Evolutionary conservation across 352 stramenopile species (phyloP).

Genomic region (Globisporangium parvum): DNA sequence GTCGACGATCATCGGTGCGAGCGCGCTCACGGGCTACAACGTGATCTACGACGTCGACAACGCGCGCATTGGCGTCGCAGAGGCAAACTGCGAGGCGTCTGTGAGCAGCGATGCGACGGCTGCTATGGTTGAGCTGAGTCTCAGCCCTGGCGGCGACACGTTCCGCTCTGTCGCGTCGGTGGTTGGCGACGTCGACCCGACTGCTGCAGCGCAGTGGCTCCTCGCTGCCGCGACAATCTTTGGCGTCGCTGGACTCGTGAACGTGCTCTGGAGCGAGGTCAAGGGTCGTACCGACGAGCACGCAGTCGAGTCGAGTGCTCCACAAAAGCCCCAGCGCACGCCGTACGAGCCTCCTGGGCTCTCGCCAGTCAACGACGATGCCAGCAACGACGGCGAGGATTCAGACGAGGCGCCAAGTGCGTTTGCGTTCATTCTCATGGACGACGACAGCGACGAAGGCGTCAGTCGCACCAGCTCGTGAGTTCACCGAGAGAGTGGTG

Average conservation of each 20-base stretch:
- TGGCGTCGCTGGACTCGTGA: conserved; percentile 40
- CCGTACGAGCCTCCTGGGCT: neutral
- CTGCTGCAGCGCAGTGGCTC: conserved; percentile 35
- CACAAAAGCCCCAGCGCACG: no score
- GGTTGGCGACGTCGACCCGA: conserved; percentile 18
- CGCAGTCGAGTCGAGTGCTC: no score
- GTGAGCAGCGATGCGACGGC: conserved; percentile 1
- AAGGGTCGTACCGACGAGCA: neutral
- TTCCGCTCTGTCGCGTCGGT: conserved; percentile 24
- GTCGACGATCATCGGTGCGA: conserved; percentile 72
- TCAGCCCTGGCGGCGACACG: conserved; percentile 52
- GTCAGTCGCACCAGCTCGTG: neutral
- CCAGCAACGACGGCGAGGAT: neutral
- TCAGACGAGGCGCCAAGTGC: conserved; percentile 9
- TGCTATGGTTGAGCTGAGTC: conserved; percentile 37
- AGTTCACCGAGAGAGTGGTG: no score
- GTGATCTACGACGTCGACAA: conserved; percentile 81
- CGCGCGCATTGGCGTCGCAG: conserved; percentile 51
- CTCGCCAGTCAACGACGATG: conserved; percentile 9
- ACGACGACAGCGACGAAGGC: conserved; percentile 23
- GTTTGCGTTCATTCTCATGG: conserved; percentile 52
- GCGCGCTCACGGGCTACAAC: conserved; percentile 57
- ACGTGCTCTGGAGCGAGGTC: conserved; percentile 42
- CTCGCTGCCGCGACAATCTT: conserved; percentile 33
- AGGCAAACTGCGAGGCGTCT: conserved; percentile 40